Percentiles rank a stretch among this genome's conserved stretches.
Conservation (phyloP, 2,329 filamentous ascomycete species). For the Dendryphion nanum region DNA sequence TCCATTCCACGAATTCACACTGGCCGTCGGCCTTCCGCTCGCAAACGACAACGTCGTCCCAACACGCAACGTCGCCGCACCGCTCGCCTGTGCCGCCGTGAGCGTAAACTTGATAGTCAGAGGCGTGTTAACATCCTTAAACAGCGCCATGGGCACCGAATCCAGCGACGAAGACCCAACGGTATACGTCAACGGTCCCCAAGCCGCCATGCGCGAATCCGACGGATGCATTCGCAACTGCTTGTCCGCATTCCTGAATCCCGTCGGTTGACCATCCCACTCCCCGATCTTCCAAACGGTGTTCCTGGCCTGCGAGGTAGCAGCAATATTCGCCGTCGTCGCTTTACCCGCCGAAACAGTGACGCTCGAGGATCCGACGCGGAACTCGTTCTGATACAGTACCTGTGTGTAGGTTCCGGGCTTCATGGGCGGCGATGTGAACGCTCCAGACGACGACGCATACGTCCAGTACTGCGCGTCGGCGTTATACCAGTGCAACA, state of each 20-base stretch:
- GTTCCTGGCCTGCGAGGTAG: conserved; percentile 47
- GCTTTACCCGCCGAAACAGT: conserved; percentile 51
- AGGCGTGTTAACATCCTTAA: conserved; percentile 59
- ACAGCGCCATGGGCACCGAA: conserved; percentile 66
- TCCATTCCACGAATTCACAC: conserved; percentile 56
- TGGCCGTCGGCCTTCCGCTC: conserved; percentile 56
- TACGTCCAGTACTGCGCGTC: conserved; percentile 66
- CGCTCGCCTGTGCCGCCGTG: conserved; percentile 47
- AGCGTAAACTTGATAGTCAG: conserved; percentile 62
- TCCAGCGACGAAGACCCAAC: conserved; percentile 54
- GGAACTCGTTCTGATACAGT: conserved; percentile 60
- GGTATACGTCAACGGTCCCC: conserved; percentile 61
- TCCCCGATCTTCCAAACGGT: conserved; percentile 65
- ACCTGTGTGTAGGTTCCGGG: conserved; percentile 68
- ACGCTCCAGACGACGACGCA: conserved; percentile 54
- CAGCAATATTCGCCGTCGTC: conserved; percentile 52
- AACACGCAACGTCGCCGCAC: conserved; percentile 59
- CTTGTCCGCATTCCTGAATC: conserved; percentile 66
- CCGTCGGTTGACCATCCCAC: conserved; percentile 59
- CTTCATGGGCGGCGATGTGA: conserved; percentile 65
- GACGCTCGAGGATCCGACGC: conserved; percentile 49
- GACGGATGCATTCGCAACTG: conserved; percentile 68
- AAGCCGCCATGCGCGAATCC: conserved; percentile 62
- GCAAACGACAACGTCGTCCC: conserved; percentile 64
- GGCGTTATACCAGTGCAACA: conserved; percentile 65